Base-by-base conservation (phyloP, 208 protist genomes). In the Trichomonas vaginalis region DNA sequence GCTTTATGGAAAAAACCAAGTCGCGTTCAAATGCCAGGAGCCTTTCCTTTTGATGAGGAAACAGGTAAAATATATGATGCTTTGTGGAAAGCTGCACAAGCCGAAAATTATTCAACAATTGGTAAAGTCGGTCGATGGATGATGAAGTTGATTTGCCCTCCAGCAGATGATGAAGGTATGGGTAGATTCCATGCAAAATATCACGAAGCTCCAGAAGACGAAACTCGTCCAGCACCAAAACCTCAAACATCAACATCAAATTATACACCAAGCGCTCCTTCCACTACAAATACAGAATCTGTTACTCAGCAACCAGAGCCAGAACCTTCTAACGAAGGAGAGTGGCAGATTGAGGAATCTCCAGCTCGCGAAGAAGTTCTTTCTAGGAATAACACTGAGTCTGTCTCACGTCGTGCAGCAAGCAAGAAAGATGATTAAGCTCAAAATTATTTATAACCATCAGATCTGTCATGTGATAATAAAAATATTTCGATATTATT, bases 151-250 rank as follows among this genome's bases (percentile, higher is more conserved):
- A 46, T 88, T 42, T 37, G 32, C 48, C 82, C 82, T 17, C 82
- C 82, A 48, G 82, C 82, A 46, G 82, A 88, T 88, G 82, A 88
- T 32, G 82, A 88, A 88, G 82, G 82, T 47, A 88, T 88, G 82
- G 79, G 79, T 37, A 40, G 35, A 42, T 83, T 42, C 35, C 79
- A 83, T 42, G 35, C 35, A 15, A 83, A 83, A 40, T 40, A 35
- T 83, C 27, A 40, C 6, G 35, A 40, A 23, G 15, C 27, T 10
- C 35, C 0, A 40, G 35, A 83, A 2, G 27, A 35, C 6, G 35
- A 40, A 37, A 15, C 35, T 17, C 79, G 12, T n/a, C 10, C 27
- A 17, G 21, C 27, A 37, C n/a, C 35, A 83, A 35, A 35, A 83
- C 79, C 27, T 37, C 0, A 12, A 83, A 35, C 12, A 83, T 42